Evolutionary conservation across 1,284 basidiomycete species (phyloP).

Genomic region (Boletus sp.): DNA sequence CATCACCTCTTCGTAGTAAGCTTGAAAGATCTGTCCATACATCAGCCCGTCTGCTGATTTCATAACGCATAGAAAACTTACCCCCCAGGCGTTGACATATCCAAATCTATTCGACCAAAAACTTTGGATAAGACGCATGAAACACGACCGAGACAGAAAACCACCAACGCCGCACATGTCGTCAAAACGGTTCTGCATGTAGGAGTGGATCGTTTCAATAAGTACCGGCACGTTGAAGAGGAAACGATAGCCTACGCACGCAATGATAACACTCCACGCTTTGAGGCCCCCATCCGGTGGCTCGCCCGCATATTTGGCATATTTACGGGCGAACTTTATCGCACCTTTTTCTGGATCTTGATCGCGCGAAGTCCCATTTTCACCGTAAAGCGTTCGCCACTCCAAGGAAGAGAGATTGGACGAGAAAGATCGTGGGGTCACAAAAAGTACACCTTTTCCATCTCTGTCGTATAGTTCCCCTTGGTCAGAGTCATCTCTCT

Average conservation of each 20-base stretch:
- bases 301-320: constrained; percentile 24
- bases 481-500: neutral
- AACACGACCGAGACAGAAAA: neutral
- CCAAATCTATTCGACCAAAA: constrained; percentile 23
- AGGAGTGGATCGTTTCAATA: constrained; percentile 1
- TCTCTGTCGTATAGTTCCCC: neutral
- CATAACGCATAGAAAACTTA: constrained; percentile 8
- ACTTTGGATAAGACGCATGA: constrained; percentile 6
- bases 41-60: neutral
- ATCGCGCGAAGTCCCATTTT: neutral
- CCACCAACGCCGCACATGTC: constrained; percentile 16
- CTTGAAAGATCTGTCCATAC: constrained; percentile 30
- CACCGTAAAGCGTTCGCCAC: constrained; percentile 9
- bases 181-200: constrained; percentile 20
- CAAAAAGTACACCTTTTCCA: neutral
- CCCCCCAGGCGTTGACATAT: constrained; percentile 30
- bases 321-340: constrained; percentile 4
- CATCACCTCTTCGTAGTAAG: constrained; percentile 34
- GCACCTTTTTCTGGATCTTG: constrained; percentile 16
- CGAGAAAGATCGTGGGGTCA: neutral
- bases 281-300: constrained; percentile 49
- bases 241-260: constrained; percentile 29
- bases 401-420: neutral
- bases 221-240: neutral
- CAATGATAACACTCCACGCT: constrained; percentile 50